Evolutionary conservation across 257 asterid genomes (phyloP), one percentile per base, ranked within the genome.

Genomic region (Handroanthus guayacan): DNA sequence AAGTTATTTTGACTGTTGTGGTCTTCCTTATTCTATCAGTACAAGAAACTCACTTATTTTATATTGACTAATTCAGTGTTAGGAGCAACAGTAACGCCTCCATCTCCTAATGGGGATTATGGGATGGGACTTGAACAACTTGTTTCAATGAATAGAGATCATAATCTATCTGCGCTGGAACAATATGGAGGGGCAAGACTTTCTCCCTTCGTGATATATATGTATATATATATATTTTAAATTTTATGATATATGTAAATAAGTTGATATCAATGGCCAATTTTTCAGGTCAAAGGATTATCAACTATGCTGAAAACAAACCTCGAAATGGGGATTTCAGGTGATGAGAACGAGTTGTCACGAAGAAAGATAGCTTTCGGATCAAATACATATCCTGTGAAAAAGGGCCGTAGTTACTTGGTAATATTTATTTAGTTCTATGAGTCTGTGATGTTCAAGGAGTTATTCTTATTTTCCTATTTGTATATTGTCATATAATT

Each of bases 381-480:
- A 18, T 84, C 98, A 78, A 95, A 95, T 78, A 91, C 98, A 1
- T 92, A 95, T 81, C 98, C 99, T 31, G 88, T 87, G 76, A 92
- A 92, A 79, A 87, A 92, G 82, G 99, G 99, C 67, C 79, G 87
- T 44, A 90, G 91, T 84, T 92, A 81, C 92, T 87, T 81, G 93
- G 99, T 95, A 88, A 72, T 39, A 18, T 14, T 61, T 38, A 12
- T 51, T 43, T 45, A 8, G 61, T 80, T 43, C 45, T 75, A 47
- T 57, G 9, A 71, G 31, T 52, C 39, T 37, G 31, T 41, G 45
- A 56, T 74, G 63, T 79, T 34, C 9, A 9, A 34, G 47, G 68
- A 48, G 13, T 75, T 61, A 45, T 36, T 37, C 6, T 85, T 36
- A 71, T 44, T 67, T 62, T 55, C 16, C 60, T 57, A 13, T 67